Evolutionary conservation across 2,329 filamentous ascomycete genomes (phyloP), one percentile per base, ranked within the genome.

Genomic region (Trichoderma guizhouense): DNA sequence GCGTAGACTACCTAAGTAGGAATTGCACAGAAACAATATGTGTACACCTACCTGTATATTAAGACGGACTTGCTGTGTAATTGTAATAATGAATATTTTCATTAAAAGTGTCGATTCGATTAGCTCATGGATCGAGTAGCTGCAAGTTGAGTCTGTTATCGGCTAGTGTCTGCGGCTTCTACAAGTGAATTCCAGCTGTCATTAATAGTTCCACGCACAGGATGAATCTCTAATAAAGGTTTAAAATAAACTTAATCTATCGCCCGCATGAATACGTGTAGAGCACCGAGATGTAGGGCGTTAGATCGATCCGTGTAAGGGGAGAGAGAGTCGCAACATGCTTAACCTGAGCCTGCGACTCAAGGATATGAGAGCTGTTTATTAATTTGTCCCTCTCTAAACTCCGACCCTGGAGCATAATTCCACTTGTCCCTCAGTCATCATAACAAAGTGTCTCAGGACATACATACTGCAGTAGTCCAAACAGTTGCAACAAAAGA

Each of bases 1-100:
- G 65, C 78, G 28, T 82, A 75, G 76, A 28, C 51, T 51, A 21
- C n/a, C 4, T 11, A 51, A 39, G 36, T 39, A 34, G 32, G 36
- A 43, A 5, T 53, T 24, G 12, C 47, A 53, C n/a, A 53, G 43
- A 21, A 24, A 14, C n/a, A 53, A 53, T 53, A 53, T 53, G 43
- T 51, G 43, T 51, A 51, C n/a, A 51, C 43, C 43, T 51, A n/a
- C 15, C 39, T 43, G 43, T 51, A 51, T 51, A 51, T 51, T 51
- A 51, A 12, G 43, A 21, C 43, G 43, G 43, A 51, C n/a, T 5
- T 21, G 47, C 11, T 53, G 47, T 53, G n/a, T 53, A 53, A 53
- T 53, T 7, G 11, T 24, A 24, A 53, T 53, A 24, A 53, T 53
- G 47, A 53, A 14, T 53, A 24, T 53, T 53, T 24, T 53, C 47